A percentile compares a stretch with the other conserved stretches of the same genome.
Evolutionary conservation across 208 protist species (phyloP).

Genomic region (Crithidia brevicula): DNA sequence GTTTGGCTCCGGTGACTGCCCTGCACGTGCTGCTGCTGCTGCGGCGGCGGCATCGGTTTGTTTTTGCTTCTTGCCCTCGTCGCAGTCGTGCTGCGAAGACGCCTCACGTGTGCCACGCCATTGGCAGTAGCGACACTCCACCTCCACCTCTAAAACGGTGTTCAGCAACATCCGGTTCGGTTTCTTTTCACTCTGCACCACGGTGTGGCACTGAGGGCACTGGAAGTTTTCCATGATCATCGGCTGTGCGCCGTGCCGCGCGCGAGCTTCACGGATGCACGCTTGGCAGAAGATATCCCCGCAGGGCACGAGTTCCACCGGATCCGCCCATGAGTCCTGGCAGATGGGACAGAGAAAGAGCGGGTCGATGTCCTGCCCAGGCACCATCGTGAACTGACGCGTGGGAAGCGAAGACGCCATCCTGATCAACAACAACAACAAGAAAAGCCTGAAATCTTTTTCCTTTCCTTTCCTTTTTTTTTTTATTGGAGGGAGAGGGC

Average conservation of each 20-base stretch:
- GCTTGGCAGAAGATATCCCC: slow-evolving; percentile 64
- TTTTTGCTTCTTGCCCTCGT: slow-evolving; percentile 5
- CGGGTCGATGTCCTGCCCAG: slow-evolving; percentile 39
- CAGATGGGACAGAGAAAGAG: slow-evolving; percentile 66
- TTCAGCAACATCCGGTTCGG: slow-evolving; percentile 79
- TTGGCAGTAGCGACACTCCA: slow-evolving; percentile 60
- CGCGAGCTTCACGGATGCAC: slow-evolving; percentile 41
- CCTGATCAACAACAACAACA: no score
- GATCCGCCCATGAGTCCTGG: slow-evolving; percentile 74
- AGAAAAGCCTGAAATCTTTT: neutral
- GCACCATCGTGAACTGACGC: slow-evolving; percentile 34
- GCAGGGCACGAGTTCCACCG: slow-evolving; percentile 45
- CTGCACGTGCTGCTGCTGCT: neutral
- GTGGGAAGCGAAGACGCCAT: neutral
- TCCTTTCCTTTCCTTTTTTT: neutral
- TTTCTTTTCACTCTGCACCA: slow-evolving; percentile 36
- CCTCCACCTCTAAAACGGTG: slow-evolving; percentile 54
- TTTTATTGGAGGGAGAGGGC: no score
- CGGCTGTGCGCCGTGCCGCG: slow-evolving; percentile 27
- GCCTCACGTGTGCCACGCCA: slow-evolving; percentile 65
- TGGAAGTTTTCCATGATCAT: slow-evolving; percentile 37
- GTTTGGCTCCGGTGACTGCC: neutral
- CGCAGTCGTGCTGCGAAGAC: slow-evolving; percentile 30
- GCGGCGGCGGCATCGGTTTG: neutral
- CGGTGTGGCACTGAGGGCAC: slow-evolving; percentile 67